phyloP scores from a whole-genome alignment of 345 rosid genomes.

The Eutrema yunnanense region DNA sequence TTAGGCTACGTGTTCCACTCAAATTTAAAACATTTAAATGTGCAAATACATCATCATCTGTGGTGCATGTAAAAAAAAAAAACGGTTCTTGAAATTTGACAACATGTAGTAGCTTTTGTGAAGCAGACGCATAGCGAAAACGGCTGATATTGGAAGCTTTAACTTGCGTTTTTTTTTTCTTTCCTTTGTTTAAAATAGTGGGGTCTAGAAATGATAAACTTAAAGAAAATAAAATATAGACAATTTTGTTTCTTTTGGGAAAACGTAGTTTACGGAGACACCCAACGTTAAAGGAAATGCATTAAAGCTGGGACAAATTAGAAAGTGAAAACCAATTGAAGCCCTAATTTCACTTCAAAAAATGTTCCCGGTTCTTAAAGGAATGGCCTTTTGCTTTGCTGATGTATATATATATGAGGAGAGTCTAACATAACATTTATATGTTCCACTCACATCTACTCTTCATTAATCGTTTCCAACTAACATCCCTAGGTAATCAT shows the following conservation, averaged over 20 bases:
- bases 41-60: too few species aligned
- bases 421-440: slow-evolving; percentile 11
- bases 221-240: neutral
- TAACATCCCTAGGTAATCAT: slow-evolving; percentile 13
- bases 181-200: neutral
- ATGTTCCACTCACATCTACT: neutral
- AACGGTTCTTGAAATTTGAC: neutral
- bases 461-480: neutral
- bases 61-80: too few species aligned
- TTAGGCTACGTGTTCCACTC: too few species aligned
- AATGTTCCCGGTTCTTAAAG: slow-evolving; percentile 28
- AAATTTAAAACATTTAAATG: too few species aligned
- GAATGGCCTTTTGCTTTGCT: slow-evolving; percentile 21
- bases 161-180: neutral
- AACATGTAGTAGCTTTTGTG: slow-evolving; percentile 19
- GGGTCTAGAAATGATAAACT: slow-evolving; percentile 5
- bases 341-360: slow-evolving; percentile 34
- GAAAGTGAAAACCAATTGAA: slow-evolving; percentile 38
- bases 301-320: slow-evolving; percentile 45
- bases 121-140: slow-evolving; percentile 14
- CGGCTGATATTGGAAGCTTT: slow-evolving; percentile 21
- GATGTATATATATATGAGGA: slow-evolving; percentile 6
- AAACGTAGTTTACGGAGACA: slow-evolving; percentile 16
- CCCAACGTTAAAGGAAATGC: slow-evolving; percentile 25
- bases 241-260: slow-evolving; percentile 13